Percentiles rank a stretch among this genome's conserved stretches.
These are phyloP conservation scores for Raffaelea ambrosiae DNA, from an alignment of 2,329 filamentous ascomycete species.

Conservation along the genomic window DNA sequence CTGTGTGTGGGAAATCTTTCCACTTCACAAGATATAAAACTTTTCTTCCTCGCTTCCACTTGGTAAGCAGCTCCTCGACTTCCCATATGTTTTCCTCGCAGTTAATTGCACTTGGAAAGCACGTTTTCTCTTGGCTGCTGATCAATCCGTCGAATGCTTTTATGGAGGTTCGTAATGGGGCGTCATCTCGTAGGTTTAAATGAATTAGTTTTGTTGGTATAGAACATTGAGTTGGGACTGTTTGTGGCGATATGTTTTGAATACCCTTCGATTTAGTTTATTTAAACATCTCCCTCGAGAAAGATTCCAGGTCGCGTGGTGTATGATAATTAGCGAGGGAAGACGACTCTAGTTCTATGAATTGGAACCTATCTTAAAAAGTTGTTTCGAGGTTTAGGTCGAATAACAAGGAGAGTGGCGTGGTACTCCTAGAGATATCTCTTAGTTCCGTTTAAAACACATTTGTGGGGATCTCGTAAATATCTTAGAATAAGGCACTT, in stretches of 20 bases:
- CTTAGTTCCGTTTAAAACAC: not conserved
- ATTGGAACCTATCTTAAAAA: not conserved
- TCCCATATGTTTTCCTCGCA: conserved; percentile 9
- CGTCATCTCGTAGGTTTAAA: not conserved
- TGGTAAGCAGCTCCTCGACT: conserved; percentile 15
- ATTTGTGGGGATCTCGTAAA: not conserved
- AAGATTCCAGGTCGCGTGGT: not conserved
- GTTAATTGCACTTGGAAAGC: conserved; percentile 2
- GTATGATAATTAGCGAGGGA: not conserved
- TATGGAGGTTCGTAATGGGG: not conserved
- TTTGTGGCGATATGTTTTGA: not conserved
- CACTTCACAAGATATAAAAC: conserved; percentile 15
- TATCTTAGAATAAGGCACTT: not conserved
- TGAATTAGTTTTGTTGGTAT: not conserved
- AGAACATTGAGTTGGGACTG: not conserved
- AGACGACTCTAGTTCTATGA: not conserved
- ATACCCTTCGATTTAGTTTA: not conserved
- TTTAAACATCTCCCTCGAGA: not conserved
- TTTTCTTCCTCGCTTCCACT: conserved; percentile 12
- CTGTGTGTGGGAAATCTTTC: conserved; percentile 13
- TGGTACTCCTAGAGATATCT: not conserved
- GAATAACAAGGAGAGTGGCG: not conserved
- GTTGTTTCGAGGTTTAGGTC: not conserved
- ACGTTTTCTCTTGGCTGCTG: not conserved
- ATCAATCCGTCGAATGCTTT: not conserved